Evolutionary conservation across 2,329 filamentous ascomycete genomes (phyloP).

Genomic region (Diplocarpon mali): DNA sequence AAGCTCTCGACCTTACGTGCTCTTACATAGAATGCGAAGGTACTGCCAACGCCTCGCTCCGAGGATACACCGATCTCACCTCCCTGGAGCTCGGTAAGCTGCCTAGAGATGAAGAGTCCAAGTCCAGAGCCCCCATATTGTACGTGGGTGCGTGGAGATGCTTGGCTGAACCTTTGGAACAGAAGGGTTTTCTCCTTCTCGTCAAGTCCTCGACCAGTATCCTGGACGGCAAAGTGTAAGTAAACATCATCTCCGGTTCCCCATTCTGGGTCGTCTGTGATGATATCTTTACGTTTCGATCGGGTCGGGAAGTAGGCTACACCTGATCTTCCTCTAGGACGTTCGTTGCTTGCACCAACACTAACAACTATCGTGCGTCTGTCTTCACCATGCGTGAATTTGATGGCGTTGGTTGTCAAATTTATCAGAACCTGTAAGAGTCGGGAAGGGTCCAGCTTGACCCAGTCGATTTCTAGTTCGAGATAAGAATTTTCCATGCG

Average conservation of each 20-base stretch:
- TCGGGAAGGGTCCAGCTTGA: constrained; percentile 63
- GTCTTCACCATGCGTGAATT: constrained; percentile 62
- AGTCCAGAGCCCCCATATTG: constrained; percentile 72
- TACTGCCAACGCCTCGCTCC: constrained; percentile 56
- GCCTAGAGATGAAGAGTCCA: constrained; percentile 68
- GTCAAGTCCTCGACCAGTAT: constrained; percentile 65
- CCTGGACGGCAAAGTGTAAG: constrained; percentile 62
- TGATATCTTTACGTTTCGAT: constrained; percentile 21
- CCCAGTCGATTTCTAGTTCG: constrained; percentile 56
- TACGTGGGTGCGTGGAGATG: constrained; percentile 68
- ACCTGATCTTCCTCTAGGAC: constrained; percentile 35
- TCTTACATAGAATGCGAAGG: constrained; percentile 60
- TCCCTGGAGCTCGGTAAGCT: constrained; percentile 69
- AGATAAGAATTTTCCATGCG: constrained; percentile 57
- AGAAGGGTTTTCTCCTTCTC: constrained; percentile 61
- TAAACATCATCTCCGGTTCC: constrained; percentile 60
- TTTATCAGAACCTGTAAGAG: constrained; percentile 76
- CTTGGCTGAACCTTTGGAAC: constrained; percentile 72
- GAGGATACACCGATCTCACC: constrained; percentile 69
- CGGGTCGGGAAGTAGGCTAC: constrained; percentile 28
- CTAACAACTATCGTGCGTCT: constrained; percentile 38
- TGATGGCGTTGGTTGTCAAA: constrained; percentile 70
- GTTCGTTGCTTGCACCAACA: constrained; percentile 22
- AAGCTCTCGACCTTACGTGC: constrained; percentile 14
- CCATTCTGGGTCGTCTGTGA: constrained; percentile 38